These are phyloP conservation scores for Periconia digitata DNA, from an alignment of 2,329 filamentous ascomycete genomes.

Conservation along the genomic window DNA sequence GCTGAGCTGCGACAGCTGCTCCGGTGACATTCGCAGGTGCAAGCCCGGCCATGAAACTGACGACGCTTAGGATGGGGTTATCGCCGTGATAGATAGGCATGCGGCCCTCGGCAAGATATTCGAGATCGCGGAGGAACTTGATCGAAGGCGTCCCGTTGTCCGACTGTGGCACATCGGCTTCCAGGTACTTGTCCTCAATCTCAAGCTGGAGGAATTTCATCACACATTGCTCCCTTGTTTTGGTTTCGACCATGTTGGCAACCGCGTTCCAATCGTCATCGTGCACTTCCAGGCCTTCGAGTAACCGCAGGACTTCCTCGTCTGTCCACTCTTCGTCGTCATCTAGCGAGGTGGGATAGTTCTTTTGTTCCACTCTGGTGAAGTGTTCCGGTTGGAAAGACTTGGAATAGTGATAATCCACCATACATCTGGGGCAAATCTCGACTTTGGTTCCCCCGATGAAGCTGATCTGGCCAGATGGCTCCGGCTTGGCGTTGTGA, in stretches of 20 bases:
- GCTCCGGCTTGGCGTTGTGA: slow-evolving; percentile 65
- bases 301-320: slow-evolving; percentile 80
- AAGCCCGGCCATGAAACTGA: slow-evolving; percentile 88
- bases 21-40: slow-evolving; percentile 89
- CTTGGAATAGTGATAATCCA: slow-evolving; percentile 78
- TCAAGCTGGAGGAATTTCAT: slow-evolving; percentile 94
- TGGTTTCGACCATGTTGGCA: slow-evolving; percentile 85
- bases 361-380: slow-evolving; percentile 84
- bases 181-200: slow-evolving; percentile 95
- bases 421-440: slow-evolving; percentile 86
- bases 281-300: slow-evolving; percentile 89
- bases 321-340: slow-evolving; percentile 90
- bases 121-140: slow-evolving; percentile 53
- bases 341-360: slow-evolving; percentile 75
- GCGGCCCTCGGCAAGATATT: slow-evolving; percentile 70
- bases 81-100: slow-evolving; percentile 90
- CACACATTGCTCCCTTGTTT: slow-evolving; percentile 93
- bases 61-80: slow-evolving; percentile 95
- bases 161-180: slow-evolving; percentile 66
- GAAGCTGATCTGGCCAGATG: slow-evolving; percentile 53
- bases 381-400: slow-evolving; percentile 81
- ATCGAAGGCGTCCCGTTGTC: slow-evolving; percentile 48
- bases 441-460: slow-evolving; percentile 72
- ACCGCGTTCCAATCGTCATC: slow-evolving; percentile 96
- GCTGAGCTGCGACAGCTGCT: slow-evolving; percentile 72